Evolutionary conservation across 2,329 filamentous ascomycete species (phyloP).

Genomic region (Fonsecaea pedrosoi): DNA sequence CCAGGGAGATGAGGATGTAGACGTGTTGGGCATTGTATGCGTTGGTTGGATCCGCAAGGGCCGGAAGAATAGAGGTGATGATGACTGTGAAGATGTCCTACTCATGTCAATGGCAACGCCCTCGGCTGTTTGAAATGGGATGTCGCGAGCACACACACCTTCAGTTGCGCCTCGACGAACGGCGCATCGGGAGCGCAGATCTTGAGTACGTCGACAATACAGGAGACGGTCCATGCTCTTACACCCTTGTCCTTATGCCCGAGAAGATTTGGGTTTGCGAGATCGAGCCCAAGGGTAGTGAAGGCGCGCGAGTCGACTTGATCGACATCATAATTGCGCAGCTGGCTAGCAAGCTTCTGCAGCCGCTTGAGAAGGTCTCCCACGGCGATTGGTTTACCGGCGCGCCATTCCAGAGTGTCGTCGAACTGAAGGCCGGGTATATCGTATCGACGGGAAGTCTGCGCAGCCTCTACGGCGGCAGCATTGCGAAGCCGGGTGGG

Average conservation of each 20-base stretch:
- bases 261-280: constrained; percentile 80
- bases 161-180: constrained; percentile 86
- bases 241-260: constrained; percentile 94
- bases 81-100: constrained; percentile 94
- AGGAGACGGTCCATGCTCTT: constrained; percentile 84
- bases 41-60: constrained; percentile 83
- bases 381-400: constrained; percentile 85
- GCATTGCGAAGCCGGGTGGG: constrained; percentile 33
- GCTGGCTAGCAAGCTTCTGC: constrained; percentile 79
- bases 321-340: constrained; percentile 86
- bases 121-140: background rate
- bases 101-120: constrained; percentile 15
- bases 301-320: constrained; percentile 83
- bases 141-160: constrained; percentile 63
- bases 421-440: constrained; percentile 71
- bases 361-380: constrained; percentile 82
- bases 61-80: constrained; percentile 80
- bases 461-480: constrained; percentile 29
- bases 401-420: constrained; percentile 86
- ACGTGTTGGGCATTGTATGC: constrained; percentile 93
- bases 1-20: constrained; percentile 85
- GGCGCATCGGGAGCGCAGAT: constrained; percentile 94
- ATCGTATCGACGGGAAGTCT: constrained; percentile 32
- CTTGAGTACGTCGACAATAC: constrained; percentile 89
- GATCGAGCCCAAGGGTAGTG: constrained; percentile 79